Conservation (phyloP, 352 stramenopile genomes). For the Elongisporangium undulatum region DNA sequence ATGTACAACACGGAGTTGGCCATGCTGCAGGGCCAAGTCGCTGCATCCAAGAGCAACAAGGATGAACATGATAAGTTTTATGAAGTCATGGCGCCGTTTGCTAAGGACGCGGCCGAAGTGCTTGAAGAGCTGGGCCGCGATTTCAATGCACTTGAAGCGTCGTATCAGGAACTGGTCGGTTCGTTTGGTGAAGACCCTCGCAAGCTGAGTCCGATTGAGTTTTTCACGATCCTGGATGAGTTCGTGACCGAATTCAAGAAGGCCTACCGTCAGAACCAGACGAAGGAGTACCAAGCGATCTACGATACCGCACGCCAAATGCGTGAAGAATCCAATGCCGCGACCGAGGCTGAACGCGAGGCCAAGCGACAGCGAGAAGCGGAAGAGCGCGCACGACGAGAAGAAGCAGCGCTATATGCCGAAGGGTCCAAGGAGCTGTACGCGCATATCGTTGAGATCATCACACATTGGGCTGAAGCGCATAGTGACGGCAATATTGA, state of each 20-base stretch:
- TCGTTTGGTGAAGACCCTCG: conserved; percentile 82
- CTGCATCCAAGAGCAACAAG: conserved; percentile 67
- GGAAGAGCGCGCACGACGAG: conserved; percentile 42
- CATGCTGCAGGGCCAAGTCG: conserved; percentile 83
- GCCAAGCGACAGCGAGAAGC: conserved; percentile 42
- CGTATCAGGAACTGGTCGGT: conserved; percentile 75
- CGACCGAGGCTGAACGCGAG: conserved; percentile 44
- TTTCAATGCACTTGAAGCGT: conserved; percentile 62
- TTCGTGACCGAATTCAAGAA: conserved; percentile 88
- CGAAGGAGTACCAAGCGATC: conserved; percentile 78
- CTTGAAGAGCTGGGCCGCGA: conserved; percentile 76
- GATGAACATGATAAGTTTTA: conserved; percentile 78
- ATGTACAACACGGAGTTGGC: conserved; percentile 80
- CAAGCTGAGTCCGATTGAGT: conserved; percentile 79
- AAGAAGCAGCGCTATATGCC: conserved; percentile 35
- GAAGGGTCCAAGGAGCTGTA: conserved; percentile 57
- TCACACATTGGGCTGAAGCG: conserved; percentile 55
- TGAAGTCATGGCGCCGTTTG: conserved; percentile 76
- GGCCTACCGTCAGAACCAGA: conserved; percentile 84
- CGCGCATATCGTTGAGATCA: conserved; percentile 56
- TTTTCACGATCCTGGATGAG: conserved; percentile 79
- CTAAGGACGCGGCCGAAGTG: conserved; percentile 75
- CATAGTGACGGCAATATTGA: conserved; percentile 45
- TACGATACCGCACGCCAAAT: conserved; percentile 59
- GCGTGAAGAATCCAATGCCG: conserved; percentile 29